phyloP scores from a whole-genome alignment of 495 filamentous ascomycete genomes.

The Neurospora cerealis region DNA sequence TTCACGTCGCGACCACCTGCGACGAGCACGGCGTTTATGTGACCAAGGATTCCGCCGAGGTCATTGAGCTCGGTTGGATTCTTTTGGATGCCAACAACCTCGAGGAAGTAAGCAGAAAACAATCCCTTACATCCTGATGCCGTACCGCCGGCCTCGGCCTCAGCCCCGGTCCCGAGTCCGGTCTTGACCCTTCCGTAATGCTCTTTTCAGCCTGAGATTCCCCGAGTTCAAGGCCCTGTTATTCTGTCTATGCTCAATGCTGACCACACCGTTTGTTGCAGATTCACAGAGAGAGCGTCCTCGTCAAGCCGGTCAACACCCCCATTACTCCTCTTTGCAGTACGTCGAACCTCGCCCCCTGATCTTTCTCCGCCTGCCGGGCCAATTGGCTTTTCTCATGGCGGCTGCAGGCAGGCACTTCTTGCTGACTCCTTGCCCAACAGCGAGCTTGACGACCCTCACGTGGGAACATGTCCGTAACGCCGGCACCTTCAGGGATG shows the following conservation, averaged over 20 bases:
- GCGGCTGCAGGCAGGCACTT: background rate
- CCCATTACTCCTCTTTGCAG: slow-evolving; percentile 98
- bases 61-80: slow-evolving; percentile 98
- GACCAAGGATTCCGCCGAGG: slow-evolving; percentile 96
- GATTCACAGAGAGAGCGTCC: slow-evolving; percentile 88
- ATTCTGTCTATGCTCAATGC: background rate
- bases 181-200: background rate
- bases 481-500: slow-evolving; percentile 92
- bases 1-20: slow-evolving; percentile 97
- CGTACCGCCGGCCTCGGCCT: background rate
- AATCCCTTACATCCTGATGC: background rate
- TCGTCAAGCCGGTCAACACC: slow-evolving; percentile 96
- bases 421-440: slow-evolving; percentile 16
- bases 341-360: slow-evolving; percentile 45
- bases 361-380: slow-evolving; percentile 4
- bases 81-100: slow-evolving; percentile 81
- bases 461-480: slow-evolving; percentile 98
- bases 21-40: slow-evolving; percentile 99
- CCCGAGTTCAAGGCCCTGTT: background rate
- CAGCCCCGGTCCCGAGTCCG: background rate
- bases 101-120: slow-evolving; percentile 63
- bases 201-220: background rate
- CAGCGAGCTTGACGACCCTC: slow-evolving; percentile 92
- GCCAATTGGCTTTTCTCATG: slow-evolving; percentile 4
- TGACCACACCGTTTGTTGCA: slow-evolving; percentile 29